phyloP scores from a whole-genome alignment of 2,329 filamentous ascomycete species.

The Chaetomium olivaceum region DNA sequence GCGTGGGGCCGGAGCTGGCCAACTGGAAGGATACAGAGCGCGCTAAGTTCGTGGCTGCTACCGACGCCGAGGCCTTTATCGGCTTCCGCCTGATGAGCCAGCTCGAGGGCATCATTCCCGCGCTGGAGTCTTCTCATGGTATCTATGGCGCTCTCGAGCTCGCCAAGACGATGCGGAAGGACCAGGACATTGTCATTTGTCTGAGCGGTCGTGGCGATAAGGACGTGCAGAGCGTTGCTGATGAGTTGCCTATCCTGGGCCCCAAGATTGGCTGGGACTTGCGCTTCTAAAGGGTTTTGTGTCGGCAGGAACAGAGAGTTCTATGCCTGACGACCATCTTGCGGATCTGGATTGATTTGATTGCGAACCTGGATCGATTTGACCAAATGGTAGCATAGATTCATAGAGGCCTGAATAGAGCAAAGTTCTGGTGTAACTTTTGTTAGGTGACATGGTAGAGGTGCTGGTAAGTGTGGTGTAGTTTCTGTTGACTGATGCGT shows the following conservation, averaged over 20 bases:
- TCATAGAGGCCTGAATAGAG: neutral
- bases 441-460: neutral
- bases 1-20: constrained; percentile 89
- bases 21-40: constrained; percentile 89
- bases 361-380: neutral
- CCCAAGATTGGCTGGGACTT: constrained; percentile 80
- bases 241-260: constrained; percentile 84
- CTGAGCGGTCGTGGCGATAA: constrained; percentile 93
- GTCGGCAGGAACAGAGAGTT: neutral
- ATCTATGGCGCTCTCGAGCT: constrained; percentile 86
- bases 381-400: constrained; percentile 10
- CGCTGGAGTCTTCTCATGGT: constrained; percentile 89
- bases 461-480: neutral
- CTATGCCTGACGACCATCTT: neutral
- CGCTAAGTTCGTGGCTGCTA: constrained; percentile 86
- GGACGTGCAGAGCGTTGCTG: constrained; percentile 97
- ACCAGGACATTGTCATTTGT: constrained; percentile 89
- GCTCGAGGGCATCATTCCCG: constrained; percentile 94
- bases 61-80: constrained; percentile 83
- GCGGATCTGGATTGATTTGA: neutral
- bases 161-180: constrained; percentile 88
- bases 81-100: constrained; percentile 84
- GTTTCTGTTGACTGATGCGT: neutral
- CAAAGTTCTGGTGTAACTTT: neutral
- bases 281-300: constrained; percentile 52